Evolutionary conservation across 306 rosid species (phyloP).

Genomic region (Gillenia trifoliata): DNA sequence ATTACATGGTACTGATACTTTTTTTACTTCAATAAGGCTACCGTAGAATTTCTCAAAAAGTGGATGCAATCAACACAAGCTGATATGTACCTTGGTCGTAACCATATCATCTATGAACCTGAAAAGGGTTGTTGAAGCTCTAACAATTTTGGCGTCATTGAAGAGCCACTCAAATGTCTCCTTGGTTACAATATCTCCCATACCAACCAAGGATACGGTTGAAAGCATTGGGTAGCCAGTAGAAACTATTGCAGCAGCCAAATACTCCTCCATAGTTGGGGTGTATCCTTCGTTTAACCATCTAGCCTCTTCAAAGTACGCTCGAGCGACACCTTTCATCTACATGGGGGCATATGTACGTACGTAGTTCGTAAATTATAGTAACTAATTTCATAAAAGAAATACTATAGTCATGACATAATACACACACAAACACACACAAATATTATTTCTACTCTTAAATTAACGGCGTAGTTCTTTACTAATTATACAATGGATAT

Average conservation of each 20-base stretch:
- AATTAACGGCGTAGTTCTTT: too few species aligned
- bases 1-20: too few species aligned
- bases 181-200: slow-evolving; percentile 18
- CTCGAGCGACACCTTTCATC: slow-evolving; percentile 23
- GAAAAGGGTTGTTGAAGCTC: neutral
- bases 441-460: too few species aligned
- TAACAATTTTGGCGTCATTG: slow-evolving; percentile 4
- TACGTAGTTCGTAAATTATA: neutral
- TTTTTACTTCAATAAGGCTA: too few species aligned
- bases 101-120: slow-evolving; percentile 18
- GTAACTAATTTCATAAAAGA: neutral
- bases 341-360: neutral
- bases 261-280: slow-evolving; percentile 39
- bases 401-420: too few species aligned
- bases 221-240: neutral
- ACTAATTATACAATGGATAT: too few species aligned
- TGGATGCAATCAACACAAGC: too few species aligned
- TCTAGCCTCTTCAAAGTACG: slow-evolving; percentile 34
- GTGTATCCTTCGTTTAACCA: slow-evolving; percentile 29
- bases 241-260: neutral
- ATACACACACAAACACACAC: too few species aligned
- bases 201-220: slow-evolving; percentile 6
- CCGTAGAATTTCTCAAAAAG: too few species aligned
- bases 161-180: slow-evolving; percentile 14
- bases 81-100: too few species aligned